phyloP scores from a whole-genome alignment of 805 yeast genomes.

The Candida hispaniensis region DNA sequence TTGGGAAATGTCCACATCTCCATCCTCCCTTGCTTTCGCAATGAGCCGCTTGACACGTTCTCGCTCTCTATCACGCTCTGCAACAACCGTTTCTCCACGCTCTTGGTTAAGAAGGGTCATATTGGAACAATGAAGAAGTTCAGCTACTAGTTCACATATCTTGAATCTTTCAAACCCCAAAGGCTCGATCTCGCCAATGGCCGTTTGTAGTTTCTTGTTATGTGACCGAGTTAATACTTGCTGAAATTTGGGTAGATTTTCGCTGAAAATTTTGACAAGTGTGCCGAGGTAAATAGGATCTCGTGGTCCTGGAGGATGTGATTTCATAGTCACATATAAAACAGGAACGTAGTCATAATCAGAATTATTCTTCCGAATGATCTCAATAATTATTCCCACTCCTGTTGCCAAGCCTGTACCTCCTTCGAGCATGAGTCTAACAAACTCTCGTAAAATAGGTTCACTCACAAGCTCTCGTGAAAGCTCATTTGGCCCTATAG shows the following conservation, averaged over 20 bases:
- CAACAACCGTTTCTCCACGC: slow-evolving; percentile 55
- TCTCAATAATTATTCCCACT: slow-evolving; percentile 88
- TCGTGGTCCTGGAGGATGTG: slow-evolving; percentile 85
- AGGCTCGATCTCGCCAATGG: slow-evolving; percentile 58
- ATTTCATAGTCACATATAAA: slow-evolving; percentile 64
- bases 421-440: slow-evolving; percentile 59
- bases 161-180: slow-evolving; percentile 87
- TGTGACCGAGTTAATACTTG: slow-evolving; percentile 39
- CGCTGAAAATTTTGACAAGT: slow-evolving; percentile 66
- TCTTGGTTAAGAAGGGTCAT: slow-evolving; percentile 83
- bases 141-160: slow-evolving; percentile 87
- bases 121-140: slow-evolving; percentile 91
- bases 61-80: slow-evolving; percentile 59
- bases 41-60: slow-evolving; percentile 34
- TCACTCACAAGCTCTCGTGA: slow-evolving; percentile 83
- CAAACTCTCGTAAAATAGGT: slow-evolving; percentile 52
- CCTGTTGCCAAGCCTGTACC: slow-evolving; percentile 89
- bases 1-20: slow-evolving; percentile 17
- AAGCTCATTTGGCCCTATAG: slow-evolving; percentile 91
- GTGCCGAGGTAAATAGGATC: slow-evolving; percentile 91
- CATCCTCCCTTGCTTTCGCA: slow-evolving; percentile 22
- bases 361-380: slow-evolving; percentile 89
- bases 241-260: slow-evolving; percentile 59
- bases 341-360: slow-evolving; percentile 91
- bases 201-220: slow-evolving; percentile 39